Conservation (phyloP, 2,329 filamentous ascomycete genomes). For the Exophiala aquamarina region DNA sequence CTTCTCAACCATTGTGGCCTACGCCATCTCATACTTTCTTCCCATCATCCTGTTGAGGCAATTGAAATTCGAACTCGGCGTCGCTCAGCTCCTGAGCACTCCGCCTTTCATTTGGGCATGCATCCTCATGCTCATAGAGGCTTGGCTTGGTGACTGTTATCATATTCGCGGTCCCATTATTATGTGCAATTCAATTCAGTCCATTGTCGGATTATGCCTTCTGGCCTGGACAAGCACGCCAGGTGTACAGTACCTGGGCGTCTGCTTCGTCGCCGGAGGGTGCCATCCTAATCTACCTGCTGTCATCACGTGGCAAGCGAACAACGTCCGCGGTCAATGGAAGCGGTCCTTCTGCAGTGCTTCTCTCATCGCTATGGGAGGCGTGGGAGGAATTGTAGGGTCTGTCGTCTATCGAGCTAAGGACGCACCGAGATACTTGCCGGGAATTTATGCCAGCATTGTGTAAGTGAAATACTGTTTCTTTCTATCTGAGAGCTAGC, state of each 20-base stretch:
- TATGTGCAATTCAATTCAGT: constrained; percentile 40
- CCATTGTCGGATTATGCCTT: constrained; percentile 67
- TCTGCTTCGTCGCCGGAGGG: constrained; percentile 71
- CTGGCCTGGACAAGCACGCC: constrained; percentile 63
- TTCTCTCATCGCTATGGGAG: constrained; percentile 72
- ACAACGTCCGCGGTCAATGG: constrained; percentile 85
- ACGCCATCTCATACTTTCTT: constrained; percentile 18
- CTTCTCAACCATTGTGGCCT: constrained; percentile 35
- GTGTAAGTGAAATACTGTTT: too few species aligned
- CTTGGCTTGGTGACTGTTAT: constrained; percentile 32
- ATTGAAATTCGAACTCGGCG: constrained; percentile 31
- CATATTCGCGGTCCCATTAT: constrained; percentile 30
- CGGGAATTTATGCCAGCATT: constrained; percentile 30
- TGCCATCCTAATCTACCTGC: constrained; percentile 74
- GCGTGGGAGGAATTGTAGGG: constrained; percentile 74
- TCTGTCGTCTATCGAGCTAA: constrained; percentile 65
- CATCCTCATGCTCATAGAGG: constrained; percentile 23
- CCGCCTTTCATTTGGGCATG: constrained; percentile 31
- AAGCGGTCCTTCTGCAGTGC: constrained; percentile 78
- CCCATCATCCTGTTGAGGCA: constrained; percentile 26
- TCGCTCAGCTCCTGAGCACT: constrained; percentile 30
- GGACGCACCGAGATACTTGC: constrained; percentile 34
- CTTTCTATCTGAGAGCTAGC: too few species aligned
- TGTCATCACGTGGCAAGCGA: constrained; percentile 75
- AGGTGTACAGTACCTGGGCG: constrained; percentile 66